Conservation (phyloP, 805 yeast genomes). For the Hyphopichia homilentoma region DNA sequence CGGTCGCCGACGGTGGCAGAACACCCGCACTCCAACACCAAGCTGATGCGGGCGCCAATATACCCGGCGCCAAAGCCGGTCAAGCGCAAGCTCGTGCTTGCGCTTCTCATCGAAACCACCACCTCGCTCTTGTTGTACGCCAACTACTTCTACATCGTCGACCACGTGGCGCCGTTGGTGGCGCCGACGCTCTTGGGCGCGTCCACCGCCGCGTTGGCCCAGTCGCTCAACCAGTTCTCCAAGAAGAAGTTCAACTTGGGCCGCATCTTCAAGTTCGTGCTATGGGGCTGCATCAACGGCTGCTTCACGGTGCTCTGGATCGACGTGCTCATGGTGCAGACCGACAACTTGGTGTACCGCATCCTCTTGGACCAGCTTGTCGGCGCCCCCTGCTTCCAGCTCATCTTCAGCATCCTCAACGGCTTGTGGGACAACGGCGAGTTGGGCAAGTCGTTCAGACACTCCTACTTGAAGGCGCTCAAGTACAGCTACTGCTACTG, state of each 20-base stretch:
- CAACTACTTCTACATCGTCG: slow-evolving; percentile 8
- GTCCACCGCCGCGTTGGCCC: slow-evolving; percentile 40
- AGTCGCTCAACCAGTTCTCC: slow-evolving; percentile 33
- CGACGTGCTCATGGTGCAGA: slow-evolving; percentile 34
- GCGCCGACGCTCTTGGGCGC: slow-evolving; percentile 39
- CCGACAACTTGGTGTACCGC: slow-evolving; percentile 34
- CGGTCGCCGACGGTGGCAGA: too few species aligned
- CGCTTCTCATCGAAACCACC: too few species aligned
- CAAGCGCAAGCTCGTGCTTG: too few species aligned
- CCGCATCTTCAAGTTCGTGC: slow-evolving; percentile 42
- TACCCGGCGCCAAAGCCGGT: too few species aligned
- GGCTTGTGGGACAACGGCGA: slow-evolving; percentile 55
- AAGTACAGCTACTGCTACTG: slow-evolving; percentile 53
- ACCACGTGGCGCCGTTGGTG: slow-evolving; percentile 19
- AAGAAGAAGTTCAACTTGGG: slow-evolving; percentile 28
- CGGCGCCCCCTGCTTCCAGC: slow-evolving; percentile 55
- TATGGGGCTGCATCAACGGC: slow-evolving; percentile 64
- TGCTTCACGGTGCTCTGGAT: slow-evolving; percentile 54
- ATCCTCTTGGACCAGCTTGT: slow-evolving; percentile 51
- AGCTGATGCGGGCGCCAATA: too few species aligned
- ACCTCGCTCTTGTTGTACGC: too few species aligned
- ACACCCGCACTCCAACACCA: too few species aligned
- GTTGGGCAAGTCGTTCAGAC: slow-evolving; percentile 26
- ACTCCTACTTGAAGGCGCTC: slow-evolving; percentile 44
- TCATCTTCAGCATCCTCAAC: slow-evolving; percentile 44